Base-by-base conservation (phyloP, 2,329 filamentous ascomycete species). In the Pestalotiopsis sp. region DNA sequence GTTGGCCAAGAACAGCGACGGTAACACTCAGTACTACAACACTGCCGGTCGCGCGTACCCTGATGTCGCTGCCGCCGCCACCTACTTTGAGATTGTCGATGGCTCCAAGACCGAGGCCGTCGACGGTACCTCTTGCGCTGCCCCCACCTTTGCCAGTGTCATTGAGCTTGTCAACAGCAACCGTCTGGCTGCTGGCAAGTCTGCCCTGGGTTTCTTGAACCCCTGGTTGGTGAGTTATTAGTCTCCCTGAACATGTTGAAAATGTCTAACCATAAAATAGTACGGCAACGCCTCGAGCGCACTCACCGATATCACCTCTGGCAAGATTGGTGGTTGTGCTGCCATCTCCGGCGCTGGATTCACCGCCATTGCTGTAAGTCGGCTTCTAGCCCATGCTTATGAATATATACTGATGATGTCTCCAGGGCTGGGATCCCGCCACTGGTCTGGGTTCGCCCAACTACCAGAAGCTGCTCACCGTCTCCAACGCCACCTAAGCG, bases 111-210 rank as follows among this genome's bases (percentile, higher is more conserved):
- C 75, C 75, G 80, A 71, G 76, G 78, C 66, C 76, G 81, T 71
- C 77, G 79, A 63, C 58, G 80, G 80, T 31, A 82, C 80, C 0
- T 84, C 82, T 67, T 90, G 90, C 0, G 86, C 91, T 2, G 81
- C 88, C 0, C 92, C 92, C 0, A 82, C 89, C 0, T 86, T 91
- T 65, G 89, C 90, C 0, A 85, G 85, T n/a, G 84, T 93, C 71
- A 81, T 93, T 65, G 84, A 87, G 1, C 83, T 92, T 49, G 78
- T 93, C 65, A 93, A 93, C 75, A 88, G 90, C 69, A 85, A 87
- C 25, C 83, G 90, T 49, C 78, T 92, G 62, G 80, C 84, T n/a
- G 80, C 81, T 20, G 87, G 87, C 1, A 85, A 85, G 75, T 76
- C 84, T 7, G 74, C 81, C 0, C 78, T 91, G 72, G 89, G 89